A percentile compares a stretch with the other conserved stretches of the same genome.
Conservation (phyloP, 2,329 filamentous ascomycete genomes). For the Colletotrichum agaves region DNA sequence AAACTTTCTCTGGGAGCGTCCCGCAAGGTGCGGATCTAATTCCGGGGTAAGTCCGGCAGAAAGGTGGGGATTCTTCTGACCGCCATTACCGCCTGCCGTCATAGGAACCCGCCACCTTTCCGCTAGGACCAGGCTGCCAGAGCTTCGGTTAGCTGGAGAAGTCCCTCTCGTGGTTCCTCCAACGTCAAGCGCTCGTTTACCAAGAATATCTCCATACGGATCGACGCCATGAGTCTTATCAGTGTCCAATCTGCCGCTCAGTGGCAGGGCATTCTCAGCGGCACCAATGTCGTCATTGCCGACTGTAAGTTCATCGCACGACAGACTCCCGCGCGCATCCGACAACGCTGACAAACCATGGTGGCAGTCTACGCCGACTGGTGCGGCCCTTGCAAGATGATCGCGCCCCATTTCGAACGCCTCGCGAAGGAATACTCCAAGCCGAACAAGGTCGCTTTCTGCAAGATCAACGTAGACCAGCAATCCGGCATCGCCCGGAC, state of each 20-base stretch:
- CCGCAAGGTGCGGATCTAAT: conserved; percentile 19
- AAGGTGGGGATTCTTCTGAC: not conserved
- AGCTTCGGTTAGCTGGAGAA: conserved; percentile 16
- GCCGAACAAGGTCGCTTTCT: conserved; percentile 85
- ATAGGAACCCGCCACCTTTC: conserved; percentile 24
- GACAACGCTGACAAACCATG: conserved; percentile 42
- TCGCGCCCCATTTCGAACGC: conserved; percentile 88
- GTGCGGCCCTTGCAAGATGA: conserved; percentile 93
- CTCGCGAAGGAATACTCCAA: conserved; percentile 83
- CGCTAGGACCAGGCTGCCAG: conserved; percentile 28
- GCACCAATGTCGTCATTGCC: conserved; percentile 83
- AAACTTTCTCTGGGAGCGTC: conserved; percentile 28
- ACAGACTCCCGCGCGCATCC: conserved; percentile 19
- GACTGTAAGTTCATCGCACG: conserved; percentile 75
- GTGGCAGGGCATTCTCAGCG: conserved; percentile 77
- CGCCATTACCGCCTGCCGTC: conserved; percentile 40
- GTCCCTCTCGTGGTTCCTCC: not conserved
- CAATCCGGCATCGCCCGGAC: conserved; percentile 81
- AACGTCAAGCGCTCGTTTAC: conserved; percentile 15
- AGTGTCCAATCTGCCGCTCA: conserved; percentile 74
- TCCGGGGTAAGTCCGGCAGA: conserved; percentile 41
- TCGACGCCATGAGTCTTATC: conserved; percentile 57
- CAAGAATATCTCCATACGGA: not conserved
- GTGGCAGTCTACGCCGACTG: conserved; percentile 88
- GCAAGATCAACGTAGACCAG: conserved; percentile 89